phyloP scores from a whole-genome alignment of 2,329 filamentous ascomycete species.

The Penicillium sp. region DNA sequence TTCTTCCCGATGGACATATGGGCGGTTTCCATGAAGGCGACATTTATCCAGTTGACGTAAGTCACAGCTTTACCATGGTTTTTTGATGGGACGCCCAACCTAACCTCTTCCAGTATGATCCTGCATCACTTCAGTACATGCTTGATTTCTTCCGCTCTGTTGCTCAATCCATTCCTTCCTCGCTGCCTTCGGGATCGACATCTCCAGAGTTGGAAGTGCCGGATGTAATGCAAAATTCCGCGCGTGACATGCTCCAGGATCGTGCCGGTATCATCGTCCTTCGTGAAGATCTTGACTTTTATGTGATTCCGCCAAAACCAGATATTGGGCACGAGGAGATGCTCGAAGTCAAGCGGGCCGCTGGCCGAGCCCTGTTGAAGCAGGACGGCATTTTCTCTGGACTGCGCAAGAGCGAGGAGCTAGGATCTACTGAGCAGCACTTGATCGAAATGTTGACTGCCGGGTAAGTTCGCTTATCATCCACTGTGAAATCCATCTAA shows the following conservation, averaged over 20 bases:
- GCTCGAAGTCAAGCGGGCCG: conserved; percentile 93
- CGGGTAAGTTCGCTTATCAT: conserved; percentile 63
- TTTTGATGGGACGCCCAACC: neutral
- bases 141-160: conserved; percentile 96
- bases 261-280: conserved; percentile 95
- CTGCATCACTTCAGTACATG: conserved; percentile 96
- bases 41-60: conserved; percentile 94
- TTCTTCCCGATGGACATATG: conserved; percentile 95
- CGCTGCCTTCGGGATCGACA: conserved; percentile 65
- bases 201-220: conserved; percentile 62
- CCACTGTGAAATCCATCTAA: conserved; percentile 10
- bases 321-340: conserved; percentile 87
- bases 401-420: conserved; percentile 89
- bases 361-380: conserved; percentile 78
- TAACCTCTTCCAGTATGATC: conserved; percentile 74
- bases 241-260: conserved; percentile 77
- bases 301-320: conserved; percentile 82
- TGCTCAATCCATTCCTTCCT: conserved; percentile 81
- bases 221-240: conserved; percentile 69
- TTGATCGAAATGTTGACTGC: conserved; percentile 99
- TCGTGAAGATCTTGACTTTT: conserved; percentile 95
- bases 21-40: conserved; percentile 90
- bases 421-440: conserved; percentile 95
- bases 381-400: conserved; percentile 97
- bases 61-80: conserved; percentile 40